phyloP scores from a whole-genome alignment of 73 alveolate species.

The Paraurostyla sp. region DNA sequence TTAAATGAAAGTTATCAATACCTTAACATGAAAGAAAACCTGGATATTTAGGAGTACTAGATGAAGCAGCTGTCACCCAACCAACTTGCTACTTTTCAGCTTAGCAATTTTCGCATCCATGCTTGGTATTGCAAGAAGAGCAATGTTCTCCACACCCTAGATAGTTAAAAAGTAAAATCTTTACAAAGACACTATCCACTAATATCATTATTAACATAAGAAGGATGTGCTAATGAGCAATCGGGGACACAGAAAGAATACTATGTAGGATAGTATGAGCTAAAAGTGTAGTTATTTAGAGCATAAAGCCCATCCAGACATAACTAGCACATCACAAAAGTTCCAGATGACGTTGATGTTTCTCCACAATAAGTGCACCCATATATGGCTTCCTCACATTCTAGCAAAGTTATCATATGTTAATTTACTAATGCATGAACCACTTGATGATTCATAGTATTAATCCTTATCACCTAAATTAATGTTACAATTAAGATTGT shows the following conservation, averaged over 20 bases:
- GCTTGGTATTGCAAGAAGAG: neutral
- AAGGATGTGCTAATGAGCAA: neutral
- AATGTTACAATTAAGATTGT: too few species aligned
- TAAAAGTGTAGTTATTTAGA: neutral
- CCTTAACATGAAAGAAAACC: too few species aligned
- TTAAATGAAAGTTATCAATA: too few species aligned
- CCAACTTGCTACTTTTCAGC: neutral
- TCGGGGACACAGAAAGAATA: constrained; percentile 35
- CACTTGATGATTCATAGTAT: too few species aligned
- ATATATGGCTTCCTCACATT: neutral
- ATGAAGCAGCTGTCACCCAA: neutral
- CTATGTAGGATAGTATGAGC: neutral
- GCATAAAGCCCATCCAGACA: constrained; percentile 10
- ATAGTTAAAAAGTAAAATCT: too few species aligned
- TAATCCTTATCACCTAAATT: too few species aligned
- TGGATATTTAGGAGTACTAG: neutral
- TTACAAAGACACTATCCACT: constrained; percentile 6
- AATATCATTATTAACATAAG: neutral
- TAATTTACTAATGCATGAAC: neutral
- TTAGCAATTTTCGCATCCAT: neutral
- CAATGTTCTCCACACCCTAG: constrained; percentile 27
- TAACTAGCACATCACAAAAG: neutral
- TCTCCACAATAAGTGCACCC: neutral
- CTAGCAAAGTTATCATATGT: neutral
- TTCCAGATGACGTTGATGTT: too few species aligned